These are phyloP conservation scores for Tubosaeta sp. DNA, from an alignment of 768 basidiomycete species.

Conservation along the genomic window DNA sequence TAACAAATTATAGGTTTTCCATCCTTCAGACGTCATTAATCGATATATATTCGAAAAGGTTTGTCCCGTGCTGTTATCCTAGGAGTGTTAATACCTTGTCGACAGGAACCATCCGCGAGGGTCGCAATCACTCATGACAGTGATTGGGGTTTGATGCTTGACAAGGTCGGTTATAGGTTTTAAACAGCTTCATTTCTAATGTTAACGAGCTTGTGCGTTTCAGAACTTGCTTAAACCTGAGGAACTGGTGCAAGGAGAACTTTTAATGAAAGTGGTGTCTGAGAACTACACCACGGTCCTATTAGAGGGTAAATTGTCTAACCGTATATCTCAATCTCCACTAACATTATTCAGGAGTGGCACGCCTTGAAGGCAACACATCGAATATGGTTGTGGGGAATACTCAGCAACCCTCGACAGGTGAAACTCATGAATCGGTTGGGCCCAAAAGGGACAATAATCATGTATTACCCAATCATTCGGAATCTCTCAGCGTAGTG, in stretches of 20 bases:
- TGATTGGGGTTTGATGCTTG: conserved; percentile 19
- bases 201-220: not conserved
- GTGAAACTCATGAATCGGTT: not conserved
- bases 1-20: conserved; percentile 18
- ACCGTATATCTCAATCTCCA: not conserved
- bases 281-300: conserved; percentile 9
- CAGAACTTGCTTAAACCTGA: conserved; percentile 11
- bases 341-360: conserved; percentile 18
- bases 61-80: not conserved
- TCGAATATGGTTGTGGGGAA: not conserved
- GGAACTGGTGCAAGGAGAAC: conserved; percentile 8
- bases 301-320: conserved; percentile 9
- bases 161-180: conserved; percentile 6
- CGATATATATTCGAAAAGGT: conserved; percentile 20
- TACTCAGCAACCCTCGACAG: not conserved
- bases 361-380: conserved; percentile 9
- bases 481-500: conserved; percentile 18
- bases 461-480: not conserved
- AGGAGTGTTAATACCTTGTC: not conserved
- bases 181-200: not conserved
- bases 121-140: conserved; percentile 24
- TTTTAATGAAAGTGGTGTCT: conserved; percentile 9
- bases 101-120: conserved; percentile 19
- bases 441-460: not conserved
- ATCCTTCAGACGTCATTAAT: conserved; percentile 24